These are phyloP conservation scores for Vigna radiata DNA, from an alignment of 306 rosid species.

Conservation along the genomic window DNA sequence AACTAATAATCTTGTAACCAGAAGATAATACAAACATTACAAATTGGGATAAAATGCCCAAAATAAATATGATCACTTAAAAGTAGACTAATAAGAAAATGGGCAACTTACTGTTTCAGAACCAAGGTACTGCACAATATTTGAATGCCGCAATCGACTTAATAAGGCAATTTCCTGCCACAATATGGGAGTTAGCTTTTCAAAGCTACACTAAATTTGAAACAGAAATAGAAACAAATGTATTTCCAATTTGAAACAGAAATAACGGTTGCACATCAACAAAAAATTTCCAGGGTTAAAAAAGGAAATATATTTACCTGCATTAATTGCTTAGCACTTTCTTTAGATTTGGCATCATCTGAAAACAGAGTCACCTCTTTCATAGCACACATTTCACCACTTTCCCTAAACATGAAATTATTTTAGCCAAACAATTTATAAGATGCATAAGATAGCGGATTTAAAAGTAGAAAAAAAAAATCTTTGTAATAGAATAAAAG, in stretches of 20 bases:
- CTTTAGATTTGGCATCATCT: constrained; percentile 92
- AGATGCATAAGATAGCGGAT: background rate
- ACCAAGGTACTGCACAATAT: constrained; percentile 90
- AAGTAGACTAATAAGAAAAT: constrained; percentile 29
- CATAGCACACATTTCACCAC: constrained; percentile 98
- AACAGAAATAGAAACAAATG: constrained; percentile 37
- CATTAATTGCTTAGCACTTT: constrained; percentile 89
- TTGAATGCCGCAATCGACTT: constrained; percentile 88
- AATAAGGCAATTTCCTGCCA: constrained; percentile 85
- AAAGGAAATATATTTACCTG: constrained; percentile 60
- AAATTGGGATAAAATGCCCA: constrained; percentile 3
- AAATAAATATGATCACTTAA: constrained; percentile 27
- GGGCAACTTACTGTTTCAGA: constrained; percentile 74
- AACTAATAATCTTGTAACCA: constrained; percentile 28
- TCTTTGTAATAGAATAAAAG: background rate
- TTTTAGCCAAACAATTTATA: constrained; percentile 31
- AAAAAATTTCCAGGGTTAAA: background rate
- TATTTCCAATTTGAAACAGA: background rate
- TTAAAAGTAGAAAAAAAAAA: background rate
- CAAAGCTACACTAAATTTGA: constrained; percentile 27
- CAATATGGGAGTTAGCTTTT: constrained; percentile 38
- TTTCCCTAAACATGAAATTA: constrained; percentile 61
- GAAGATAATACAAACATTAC: constrained; percentile 25
- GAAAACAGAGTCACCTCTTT: constrained; percentile 96
- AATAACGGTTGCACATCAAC: background rate